A percentile compares a stretch with the other conserved stretches of the same genome.
Conservation (phyloP, 331 rosid species). For the Malus hybrid region DNA sequence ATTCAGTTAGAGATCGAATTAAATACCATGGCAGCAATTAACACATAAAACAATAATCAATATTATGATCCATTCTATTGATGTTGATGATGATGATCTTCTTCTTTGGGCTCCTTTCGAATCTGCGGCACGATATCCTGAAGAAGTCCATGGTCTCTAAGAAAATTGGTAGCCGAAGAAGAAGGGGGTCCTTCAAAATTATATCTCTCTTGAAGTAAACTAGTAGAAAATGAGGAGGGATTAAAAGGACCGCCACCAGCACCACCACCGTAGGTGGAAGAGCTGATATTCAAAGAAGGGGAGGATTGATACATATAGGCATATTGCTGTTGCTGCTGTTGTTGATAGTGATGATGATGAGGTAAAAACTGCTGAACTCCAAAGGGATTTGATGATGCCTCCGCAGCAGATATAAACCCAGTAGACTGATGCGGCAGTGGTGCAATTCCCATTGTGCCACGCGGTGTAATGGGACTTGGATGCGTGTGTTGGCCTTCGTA, state of each 20-base stretch:
- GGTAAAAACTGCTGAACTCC: conserved; percentile 3
- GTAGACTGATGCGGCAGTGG: conserved; percentile 10
- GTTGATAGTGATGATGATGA: conserved; percentile 16
- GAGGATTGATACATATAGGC: conserved; percentile 32
- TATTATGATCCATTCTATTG: neutral
- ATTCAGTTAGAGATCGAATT: conserved; percentile 15
- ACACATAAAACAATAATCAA: neutral
- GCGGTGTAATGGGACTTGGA: conserved; percentile 47
- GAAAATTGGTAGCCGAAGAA: conserved; percentile 14
- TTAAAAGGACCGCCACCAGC: neutral
- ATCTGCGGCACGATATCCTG: conserved; percentile 68
- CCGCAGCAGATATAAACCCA: neutral
- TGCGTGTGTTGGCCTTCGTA: conserved; percentile 96
- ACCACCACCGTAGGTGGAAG: neutral
- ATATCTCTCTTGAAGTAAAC: conserved; percentile 23
- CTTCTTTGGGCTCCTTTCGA: conserved; percentile 15
- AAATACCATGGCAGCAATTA: conserved; percentile 5
- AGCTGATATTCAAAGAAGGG: conserved; percentile 23
- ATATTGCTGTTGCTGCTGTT: conserved; percentile 8
- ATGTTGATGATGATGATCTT: no score
- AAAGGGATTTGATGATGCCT: neutral
- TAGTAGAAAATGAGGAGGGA: conserved; percentile 11
- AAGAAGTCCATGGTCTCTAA: conserved; percentile 68
- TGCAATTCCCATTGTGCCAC: conserved; percentile 37
- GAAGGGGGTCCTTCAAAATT: conserved; percentile 6